Percentiles rank a stretch among this genome's conserved stretches.
phyloP scores from a whole-genome alignment of 2,329 filamentous ascomycete genomes.

The Hymenotorrendiella dingleyae region DNA sequence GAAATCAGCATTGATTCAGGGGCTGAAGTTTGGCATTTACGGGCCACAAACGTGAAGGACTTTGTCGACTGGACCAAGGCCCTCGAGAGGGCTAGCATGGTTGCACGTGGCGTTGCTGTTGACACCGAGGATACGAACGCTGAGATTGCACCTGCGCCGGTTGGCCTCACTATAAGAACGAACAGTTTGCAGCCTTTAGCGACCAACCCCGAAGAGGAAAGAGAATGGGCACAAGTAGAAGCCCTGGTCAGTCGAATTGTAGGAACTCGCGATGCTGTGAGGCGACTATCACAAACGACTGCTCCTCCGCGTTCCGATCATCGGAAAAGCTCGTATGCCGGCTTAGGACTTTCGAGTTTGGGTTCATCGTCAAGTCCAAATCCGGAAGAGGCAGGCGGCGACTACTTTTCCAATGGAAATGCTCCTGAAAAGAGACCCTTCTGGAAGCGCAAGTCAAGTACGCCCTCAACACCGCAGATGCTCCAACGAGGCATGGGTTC shows the following conservation, averaged over 20 bases:
- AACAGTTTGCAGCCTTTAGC: conserved; percentile 17
- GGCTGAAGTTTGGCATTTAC: conserved; percentile 93
- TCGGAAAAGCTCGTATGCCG: conserved; percentile 15
- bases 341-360: conserved; percentile 25
- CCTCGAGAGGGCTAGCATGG: conserved; percentile 72
- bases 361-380: conserved; percentile 25
- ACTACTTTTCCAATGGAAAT: conserved; percentile 46
- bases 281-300: conserved; percentile 79
- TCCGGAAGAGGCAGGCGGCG: conserved; percentile 40
- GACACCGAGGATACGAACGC: conserved; percentile 8
- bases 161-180: conserved; percentile 31
- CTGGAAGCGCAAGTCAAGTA: conserved; percentile 81
- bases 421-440: conserved; percentile 64
- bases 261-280: conserved; percentile 81
- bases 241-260: conserved; percentile 78
- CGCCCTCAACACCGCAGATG: conserved; percentile 24
- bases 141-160: conserved; percentile 17
- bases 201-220: conserved; percentile 53
- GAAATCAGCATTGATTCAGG: conserved; percentile 97
- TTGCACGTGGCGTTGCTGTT: conserved; percentile 48
- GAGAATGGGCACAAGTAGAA: conserved; percentile 85
- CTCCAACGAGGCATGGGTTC: conserved; percentile 21
- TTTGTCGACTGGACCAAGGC: conserved; percentile 85
- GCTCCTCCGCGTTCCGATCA: conserved; percentile 39
- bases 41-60: conserved; percentile 74